Conservation (phyloP, 1,139 yeast genomes). For the Candida buenavistaensis region DNA sequence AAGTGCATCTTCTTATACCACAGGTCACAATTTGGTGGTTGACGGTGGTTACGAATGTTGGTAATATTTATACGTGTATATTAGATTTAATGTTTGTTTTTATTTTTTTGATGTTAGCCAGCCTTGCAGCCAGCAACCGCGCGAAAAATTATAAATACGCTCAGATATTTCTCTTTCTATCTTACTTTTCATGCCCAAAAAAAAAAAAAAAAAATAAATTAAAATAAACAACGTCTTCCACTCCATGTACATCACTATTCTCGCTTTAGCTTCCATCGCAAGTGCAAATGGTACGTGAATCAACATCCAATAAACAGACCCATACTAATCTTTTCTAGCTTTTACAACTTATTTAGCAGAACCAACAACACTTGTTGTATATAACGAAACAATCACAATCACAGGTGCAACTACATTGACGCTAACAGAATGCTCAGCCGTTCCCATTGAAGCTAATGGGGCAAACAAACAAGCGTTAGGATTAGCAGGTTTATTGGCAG, state of each 20-base stretch:
- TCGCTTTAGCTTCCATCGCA: constrained; percentile 38
- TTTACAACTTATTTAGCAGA: constrained; percentile 50
- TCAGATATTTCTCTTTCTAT: neutral
- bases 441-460: constrained; percentile 3
- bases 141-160: too few species aligned
- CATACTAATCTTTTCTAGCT: constrained; percentile 45
- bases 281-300: too few species aligned
- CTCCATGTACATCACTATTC: too few species aligned
- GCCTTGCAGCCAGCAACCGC: too few species aligned
- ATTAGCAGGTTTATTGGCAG: neutral
- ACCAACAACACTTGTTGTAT: too few species aligned
- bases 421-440: constrained; percentile 41
- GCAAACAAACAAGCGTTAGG: constrained; percentile 1
- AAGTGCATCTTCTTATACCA: constrained; percentile 46
- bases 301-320: too few species aligned
- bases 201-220: too few species aligned
- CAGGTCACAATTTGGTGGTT: constrained; percentile 52
- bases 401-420: constrained; percentile 48
- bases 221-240: too few species aligned
- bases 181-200: too few species aligned
- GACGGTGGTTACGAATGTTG: constrained; percentile 51
- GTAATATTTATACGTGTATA: constrained; percentile 16
- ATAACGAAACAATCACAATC: constrained; percentile 48
- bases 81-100: constrained; percentile 1
- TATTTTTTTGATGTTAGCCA: neutral